A percentile compares a stretch with the other conserved stretches of the same genome.
phyloP scores from a whole-genome alignment of 345 rosid species.

The Populus davidiana region DNA sequence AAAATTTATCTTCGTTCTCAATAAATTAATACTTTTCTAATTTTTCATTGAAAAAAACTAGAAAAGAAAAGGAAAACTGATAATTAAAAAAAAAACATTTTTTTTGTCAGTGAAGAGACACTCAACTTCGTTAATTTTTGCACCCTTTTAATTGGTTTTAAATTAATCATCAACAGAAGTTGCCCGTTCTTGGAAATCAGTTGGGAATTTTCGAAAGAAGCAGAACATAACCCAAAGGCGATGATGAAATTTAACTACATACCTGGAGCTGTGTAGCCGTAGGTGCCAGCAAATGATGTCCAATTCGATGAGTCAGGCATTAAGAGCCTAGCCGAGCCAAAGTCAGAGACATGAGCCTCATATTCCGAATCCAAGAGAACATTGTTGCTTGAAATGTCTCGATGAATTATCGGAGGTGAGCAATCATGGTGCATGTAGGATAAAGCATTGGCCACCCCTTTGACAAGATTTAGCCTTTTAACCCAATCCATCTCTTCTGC shows the following conservation, averaged over 20 bases:
- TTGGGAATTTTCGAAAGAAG: too few species aligned
- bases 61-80: too few species aligned
- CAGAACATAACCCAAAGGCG: neutral
- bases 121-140: too few species aligned
- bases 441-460: conserved; percentile 8
- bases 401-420: conserved; percentile 1
- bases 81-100: too few species aligned
- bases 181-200: too few species aligned
- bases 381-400: conserved; percentile 19
- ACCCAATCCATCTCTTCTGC: neutral
- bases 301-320: neutral
- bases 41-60: too few species aligned
- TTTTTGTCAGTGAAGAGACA: too few species aligned
- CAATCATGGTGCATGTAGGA: conserved; percentile 22
- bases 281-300: conserved; percentile 8
- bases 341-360: conserved; percentile 15
- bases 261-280: conserved; percentile 21
- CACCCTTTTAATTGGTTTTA: neutral
- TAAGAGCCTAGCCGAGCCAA: conserved; percentile 15
- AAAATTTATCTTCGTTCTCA: too few species aligned
- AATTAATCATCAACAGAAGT: neutral
- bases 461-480: conserved; percentile 9
- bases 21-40: too few species aligned
- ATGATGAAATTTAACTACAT: neutral
- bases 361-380: conserved; percentile 8